Conservation (phyloP, 139 green algal genomes). For the Zygnema circumcarinatum region DNA sequence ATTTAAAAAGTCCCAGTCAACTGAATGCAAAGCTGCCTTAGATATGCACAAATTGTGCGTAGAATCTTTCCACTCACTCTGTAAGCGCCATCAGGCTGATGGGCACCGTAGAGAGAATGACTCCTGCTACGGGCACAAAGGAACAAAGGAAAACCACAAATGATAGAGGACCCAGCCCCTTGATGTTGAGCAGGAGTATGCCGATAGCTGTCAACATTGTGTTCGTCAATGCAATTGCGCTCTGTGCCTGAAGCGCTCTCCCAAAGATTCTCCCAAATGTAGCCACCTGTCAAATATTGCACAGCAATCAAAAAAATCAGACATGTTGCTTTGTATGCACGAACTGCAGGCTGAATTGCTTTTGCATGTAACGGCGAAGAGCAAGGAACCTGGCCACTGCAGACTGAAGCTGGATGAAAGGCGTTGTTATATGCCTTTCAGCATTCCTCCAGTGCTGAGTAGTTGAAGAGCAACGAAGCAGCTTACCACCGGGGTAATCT, state of each 20-base stretch:
- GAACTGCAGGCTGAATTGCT: no score
- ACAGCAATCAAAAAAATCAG: background rate
- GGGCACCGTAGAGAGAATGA: constrained; percentile 87
- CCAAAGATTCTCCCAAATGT: constrained; percentile 47
- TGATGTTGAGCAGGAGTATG: constrained; percentile 85
- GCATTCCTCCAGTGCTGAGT: no score
- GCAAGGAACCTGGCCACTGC: no score
- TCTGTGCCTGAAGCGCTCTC: constrained; percentile 72
- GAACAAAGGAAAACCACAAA: constrained; percentile 93
- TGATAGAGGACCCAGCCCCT: constrained; percentile 83
- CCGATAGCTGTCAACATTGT: constrained; percentile 85
- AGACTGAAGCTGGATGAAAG: no score
- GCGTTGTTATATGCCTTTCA: no score
- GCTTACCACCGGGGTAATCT: constrained; percentile 82
- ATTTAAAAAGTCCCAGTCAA: no score
- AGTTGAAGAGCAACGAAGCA: no score
- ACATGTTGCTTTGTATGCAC: no score
- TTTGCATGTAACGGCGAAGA: no score
- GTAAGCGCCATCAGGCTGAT: constrained; percentile 83
- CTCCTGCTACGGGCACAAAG: constrained; percentile 91
- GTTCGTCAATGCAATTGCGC: constrained; percentile 86
- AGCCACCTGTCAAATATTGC: constrained; percentile 9
- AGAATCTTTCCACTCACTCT: constrained; percentile 85
- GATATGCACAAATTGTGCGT: no score
- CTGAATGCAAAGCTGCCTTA: no score